Base-by-base conservation (phyloP, 345 rosid genomes). In the Acer campestre region DNA sequence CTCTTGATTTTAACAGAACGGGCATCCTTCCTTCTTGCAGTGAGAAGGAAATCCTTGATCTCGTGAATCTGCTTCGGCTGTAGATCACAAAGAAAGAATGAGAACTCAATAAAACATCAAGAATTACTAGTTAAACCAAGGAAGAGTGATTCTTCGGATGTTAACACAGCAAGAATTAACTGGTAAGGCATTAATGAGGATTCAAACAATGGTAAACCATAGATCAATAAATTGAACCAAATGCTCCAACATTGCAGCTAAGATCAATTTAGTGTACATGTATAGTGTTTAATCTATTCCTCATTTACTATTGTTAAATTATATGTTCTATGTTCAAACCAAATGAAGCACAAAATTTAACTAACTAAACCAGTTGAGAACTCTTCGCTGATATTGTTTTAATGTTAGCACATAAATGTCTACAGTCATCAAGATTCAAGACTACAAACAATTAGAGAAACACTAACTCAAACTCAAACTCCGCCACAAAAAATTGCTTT, bases 21-120 rank as follows among this genome's bases (percentile, higher is more conserved):
- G 8, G 94, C 94, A 80, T 90, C 92, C 82, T 90, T 89, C 86
- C 94, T 89, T 78, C 94, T 89, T 4, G 89, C 94, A 0, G 94
- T 87, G 46, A 88, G 80, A 68, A 90, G 94, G 78, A 88, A 90
- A 77, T 90, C 94, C 83, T 87, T 89, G 79, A 90, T 89, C 69
- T 90, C 94, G 0, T 83, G 88, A 66, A 89, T 89, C 84, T 89
- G 90, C 88, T 89, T 88, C 3, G 94, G 94, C 94, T 89, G 68
- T 74, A 63, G 1, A 53, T 18, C 73, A 73, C 25, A 56, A 23
- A 35, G 18, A 13, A 65, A 3, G 17, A 22, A 4, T 38, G 9
- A 31, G 49, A 67, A 38, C 53, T 10, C 17, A 11, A 13, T 46
- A 51, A 38, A 3, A 3, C 44, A 62, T 29, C 48, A 66, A 31